phyloP scores from a whole-genome alignment of 805 yeast genomes.

The Komagataella pseudopastoris region DNA sequence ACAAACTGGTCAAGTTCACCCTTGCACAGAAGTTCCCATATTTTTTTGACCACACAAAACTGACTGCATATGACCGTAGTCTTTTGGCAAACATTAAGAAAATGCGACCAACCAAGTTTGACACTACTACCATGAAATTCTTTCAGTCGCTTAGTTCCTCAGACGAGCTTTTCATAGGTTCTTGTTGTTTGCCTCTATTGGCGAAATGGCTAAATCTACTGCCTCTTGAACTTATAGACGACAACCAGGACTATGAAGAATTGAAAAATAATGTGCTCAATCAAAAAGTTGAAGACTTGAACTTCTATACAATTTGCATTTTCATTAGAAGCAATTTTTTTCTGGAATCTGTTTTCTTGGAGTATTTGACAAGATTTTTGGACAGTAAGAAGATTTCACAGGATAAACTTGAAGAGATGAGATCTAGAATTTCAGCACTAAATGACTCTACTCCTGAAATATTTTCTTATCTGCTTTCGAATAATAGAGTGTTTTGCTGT shows the following conservation, averaged over 20 bases:
- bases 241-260: neutral
- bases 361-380: neutral
- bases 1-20: constrained; percentile 8
- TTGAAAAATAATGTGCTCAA: neutral
- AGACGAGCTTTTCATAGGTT: neutral
- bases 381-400: neutral
- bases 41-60: constrained; percentile 4
- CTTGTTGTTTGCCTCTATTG: neutral
- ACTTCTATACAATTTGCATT: neutral
- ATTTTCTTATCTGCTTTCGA: neutral
- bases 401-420: neutral
- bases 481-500: neutral
- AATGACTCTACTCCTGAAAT: neutral
- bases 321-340: neutral
- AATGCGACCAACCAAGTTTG: neutral
- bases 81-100: neutral
- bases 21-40: constrained; percentile 5
- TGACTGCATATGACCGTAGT: neutral
- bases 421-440: neutral
- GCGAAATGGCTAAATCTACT: neutral
- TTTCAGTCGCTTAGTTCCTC: neutral
- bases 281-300: neutral
- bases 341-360: neutral
- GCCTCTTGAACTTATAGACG: neutral
- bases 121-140: neutral